Conservation (phyloP, 2,329 filamentous ascomycete genomes). For the Aspergillus terreus region DNA sequence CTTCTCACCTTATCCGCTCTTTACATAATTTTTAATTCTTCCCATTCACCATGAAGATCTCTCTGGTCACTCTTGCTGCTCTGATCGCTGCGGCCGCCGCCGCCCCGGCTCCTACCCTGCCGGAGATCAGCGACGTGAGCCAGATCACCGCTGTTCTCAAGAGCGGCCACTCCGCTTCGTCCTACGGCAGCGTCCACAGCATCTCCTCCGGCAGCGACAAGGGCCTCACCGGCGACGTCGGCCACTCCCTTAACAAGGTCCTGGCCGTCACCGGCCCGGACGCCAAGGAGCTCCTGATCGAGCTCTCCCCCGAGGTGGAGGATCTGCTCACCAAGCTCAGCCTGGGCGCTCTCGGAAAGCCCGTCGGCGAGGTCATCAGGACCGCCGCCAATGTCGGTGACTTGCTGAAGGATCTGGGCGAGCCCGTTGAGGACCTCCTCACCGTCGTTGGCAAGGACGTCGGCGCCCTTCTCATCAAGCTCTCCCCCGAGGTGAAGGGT, state of each 20-base stretch:
- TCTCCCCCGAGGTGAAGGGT: constrained; percentile 16
- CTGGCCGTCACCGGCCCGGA: constrained; percentile 30
- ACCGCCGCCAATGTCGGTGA: constrained; percentile 24
- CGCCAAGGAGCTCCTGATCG: constrained; percentile 26
- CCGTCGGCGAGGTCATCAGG: constrained; percentile 24
- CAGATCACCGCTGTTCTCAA: not conserved
- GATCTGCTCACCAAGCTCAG: constrained; percentile 26
- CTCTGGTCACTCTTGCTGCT: constrained; percentile 22
- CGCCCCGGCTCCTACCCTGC: constrained; percentile 15
- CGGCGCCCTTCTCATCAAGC: constrained; percentile 18
- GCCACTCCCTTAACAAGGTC: constrained; percentile 25
- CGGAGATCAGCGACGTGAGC: constrained; percentile 7
- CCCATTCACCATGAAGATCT: constrained; percentile 23
- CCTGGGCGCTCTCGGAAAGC: constrained; percentile 24
- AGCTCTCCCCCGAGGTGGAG: constrained; percentile 26
- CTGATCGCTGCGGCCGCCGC: constrained; percentile 23
- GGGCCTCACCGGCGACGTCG: constrained; percentile 25
- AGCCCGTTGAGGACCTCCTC: constrained; percentile 16
- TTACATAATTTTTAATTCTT: constrained; percentile 7
- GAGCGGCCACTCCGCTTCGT: not conserved
- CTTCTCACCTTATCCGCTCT: constrained; percentile 6
- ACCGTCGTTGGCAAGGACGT: constrained; percentile 18
- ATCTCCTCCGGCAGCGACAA: not conserved
- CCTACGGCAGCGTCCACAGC: too few species aligned
- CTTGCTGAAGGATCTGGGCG: constrained; percentile 22